Evolutionary conservation across 1,139 yeast species (phyloP).

Genomic region (Candida tetrigidarum): DNA sequence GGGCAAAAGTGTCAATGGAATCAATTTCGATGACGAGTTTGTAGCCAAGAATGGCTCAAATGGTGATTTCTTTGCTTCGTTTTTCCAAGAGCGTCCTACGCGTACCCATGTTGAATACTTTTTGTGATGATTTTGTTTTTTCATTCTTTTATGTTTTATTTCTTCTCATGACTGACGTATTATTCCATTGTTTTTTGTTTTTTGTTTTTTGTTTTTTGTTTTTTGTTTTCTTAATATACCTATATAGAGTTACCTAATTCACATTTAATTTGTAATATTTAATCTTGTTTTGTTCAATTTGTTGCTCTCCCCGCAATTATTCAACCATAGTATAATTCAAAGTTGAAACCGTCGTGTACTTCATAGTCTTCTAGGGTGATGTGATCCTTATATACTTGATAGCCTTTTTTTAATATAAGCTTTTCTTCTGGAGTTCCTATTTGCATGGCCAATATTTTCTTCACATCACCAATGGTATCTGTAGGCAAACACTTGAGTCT

Average conservation of each 20-base stretch:
- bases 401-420: conserved; percentile 70
- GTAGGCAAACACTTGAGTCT: conserved; percentile 83
- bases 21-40: conserved; percentile 21
- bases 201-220: no score
- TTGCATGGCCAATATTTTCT: conserved; percentile 80
- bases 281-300: conserved; percentile 3
- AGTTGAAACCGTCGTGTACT: conserved; percentile 84
- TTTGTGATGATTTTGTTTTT: conserved; percentile 36
- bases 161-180: conserved; percentile 4
- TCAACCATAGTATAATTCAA: conserved; percentile 77
- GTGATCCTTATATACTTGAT: conserved; percentile 84
- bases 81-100: conserved; percentile 28
- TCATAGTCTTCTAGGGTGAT: conserved; percentile 92
- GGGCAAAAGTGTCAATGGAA: conserved; percentile 48
- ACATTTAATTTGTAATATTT: conserved; percentile 10
- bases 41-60: conserved; percentile 4
- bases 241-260: conserved; percentile 4
- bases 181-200: conserved; percentile 1
- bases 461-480: conserved; percentile 92
- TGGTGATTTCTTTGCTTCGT: conserved; percentile 23
- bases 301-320: no score
- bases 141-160: background rate
- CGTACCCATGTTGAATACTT: conserved; percentile 71
- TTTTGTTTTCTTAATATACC: background rate
- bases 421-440: conserved; percentile 77